Evolutionary conservation across 331 rosid genomes (phyloP).

Genomic region (Pyrus hybrid): DNA sequence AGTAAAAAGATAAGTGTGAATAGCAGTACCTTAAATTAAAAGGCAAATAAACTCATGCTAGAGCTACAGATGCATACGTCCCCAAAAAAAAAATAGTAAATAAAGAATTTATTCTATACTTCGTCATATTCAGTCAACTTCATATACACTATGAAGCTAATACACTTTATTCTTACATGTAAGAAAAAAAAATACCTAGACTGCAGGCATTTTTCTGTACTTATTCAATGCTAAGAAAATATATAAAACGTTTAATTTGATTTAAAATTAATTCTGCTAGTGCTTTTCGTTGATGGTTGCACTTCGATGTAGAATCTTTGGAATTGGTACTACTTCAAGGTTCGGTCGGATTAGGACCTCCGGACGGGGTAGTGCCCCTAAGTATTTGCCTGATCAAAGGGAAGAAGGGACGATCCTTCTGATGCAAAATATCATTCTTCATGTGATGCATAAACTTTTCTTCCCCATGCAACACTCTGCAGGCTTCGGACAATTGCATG

Average conservation of each 20-base stretch:
- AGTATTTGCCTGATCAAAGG: background rate
- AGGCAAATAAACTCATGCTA: too few relatives aligned
- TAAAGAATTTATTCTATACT: too few relatives aligned
- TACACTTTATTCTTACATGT: background rate
- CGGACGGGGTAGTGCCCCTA: background rate
- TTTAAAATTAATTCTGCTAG: too few relatives aligned
- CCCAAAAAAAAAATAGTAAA: too few relatives aligned
- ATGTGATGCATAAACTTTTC: background rate
- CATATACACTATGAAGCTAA: too few relatives aligned
- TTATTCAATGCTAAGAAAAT: background rate
- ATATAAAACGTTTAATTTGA: too few relatives aligned
- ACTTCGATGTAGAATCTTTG: too few relatives aligned
- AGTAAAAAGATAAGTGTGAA: too few relatives aligned
- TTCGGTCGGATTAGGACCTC: background rate
- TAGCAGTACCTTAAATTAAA: too few relatives aligned
- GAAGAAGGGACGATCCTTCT: background rate
- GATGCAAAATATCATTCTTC: too few relatives aligned
- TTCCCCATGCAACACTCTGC: background rate
- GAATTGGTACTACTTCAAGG: background rate
- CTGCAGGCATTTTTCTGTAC: background rate
- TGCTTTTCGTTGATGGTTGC: background rate
- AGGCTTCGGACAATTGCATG: constrained; percentile 1
- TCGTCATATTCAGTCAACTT: too few relatives aligned
- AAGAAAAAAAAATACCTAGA: background rate
- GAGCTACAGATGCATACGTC: too few relatives aligned